Evolutionary conservation across 2,329 filamentous ascomycete genomes (phyloP).

Genomic region (Cladophialophora yegresii): DNA sequence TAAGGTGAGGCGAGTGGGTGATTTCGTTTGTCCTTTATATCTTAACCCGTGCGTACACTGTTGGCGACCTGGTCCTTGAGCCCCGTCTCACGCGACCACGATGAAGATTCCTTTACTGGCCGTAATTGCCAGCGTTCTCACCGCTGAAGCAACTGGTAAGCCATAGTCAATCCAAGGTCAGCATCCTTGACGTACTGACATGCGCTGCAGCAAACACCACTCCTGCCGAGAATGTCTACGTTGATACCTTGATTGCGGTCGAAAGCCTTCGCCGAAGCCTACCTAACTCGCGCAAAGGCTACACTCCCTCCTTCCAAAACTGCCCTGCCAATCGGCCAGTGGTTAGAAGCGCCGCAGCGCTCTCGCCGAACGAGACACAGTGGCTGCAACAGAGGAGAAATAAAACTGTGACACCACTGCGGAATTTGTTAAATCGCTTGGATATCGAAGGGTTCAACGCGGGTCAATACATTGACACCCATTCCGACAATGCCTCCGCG

Average conservation of each 20-base stretch:
- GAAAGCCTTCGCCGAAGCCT: conserved; percentile 45
- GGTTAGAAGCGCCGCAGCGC: conserved; percentile 62
- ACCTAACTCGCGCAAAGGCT: conserved; percentile 65
- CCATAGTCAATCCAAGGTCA: neutral
- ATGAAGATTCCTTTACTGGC: conserved; percentile 24
- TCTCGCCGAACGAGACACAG: conserved; percentile 69
- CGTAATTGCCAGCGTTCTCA: conserved; percentile 7
- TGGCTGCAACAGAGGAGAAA: conserved; percentile 74
- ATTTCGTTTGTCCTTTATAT: neutral
- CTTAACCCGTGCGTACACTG: neutral
- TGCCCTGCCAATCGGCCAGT: conserved; percentile 71
- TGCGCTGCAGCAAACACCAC: conserved; percentile 18
- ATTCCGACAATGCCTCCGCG: conserved; percentile 57
- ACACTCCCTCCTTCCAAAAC: conserved; percentile 66
- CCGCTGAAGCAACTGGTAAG: conserved; percentile 17
- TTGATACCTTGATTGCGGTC: conserved; percentile 16
- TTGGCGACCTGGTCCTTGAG: neutral
- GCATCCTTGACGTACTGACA: neutral
- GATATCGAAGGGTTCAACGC: conserved; percentile 78
- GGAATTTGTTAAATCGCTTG: conserved; percentile 68
- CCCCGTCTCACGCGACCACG: neutral
- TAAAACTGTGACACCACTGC: conserved; percentile 74
- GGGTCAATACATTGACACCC: conserved; percentile 66
- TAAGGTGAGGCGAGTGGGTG: neutral
- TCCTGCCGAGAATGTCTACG: conserved; percentile 17